Base-by-base conservation (phyloP, 768 basidiomycete species). In the Filobasidium wieringae region DNA sequence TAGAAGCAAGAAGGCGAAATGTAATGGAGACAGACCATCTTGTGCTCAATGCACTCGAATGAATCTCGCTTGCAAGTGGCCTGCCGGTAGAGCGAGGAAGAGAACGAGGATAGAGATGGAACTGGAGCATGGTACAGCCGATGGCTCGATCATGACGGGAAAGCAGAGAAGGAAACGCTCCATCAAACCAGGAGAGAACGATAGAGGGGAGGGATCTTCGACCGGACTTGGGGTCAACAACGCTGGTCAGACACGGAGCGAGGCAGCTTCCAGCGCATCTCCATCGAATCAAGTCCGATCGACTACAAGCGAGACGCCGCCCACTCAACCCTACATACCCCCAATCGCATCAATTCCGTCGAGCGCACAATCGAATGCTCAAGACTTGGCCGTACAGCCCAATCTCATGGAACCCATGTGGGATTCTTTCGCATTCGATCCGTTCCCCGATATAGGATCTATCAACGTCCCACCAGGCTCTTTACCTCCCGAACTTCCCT, bases 81-180 rank as follows among this genome's bases (percentile, higher is more conserved):
- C 71, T 1, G 54, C 59, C 11, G 68, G 64, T 15, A 55, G 71
- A 33, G 59, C 65, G 26, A 63, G 65, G 49, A 72, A 72, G 57
- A 58, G 71, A 34, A 72, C 68, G 7, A 53, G 66, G 32, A 66
- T 63, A 53, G 69, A 72, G 60, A 72, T 72, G 71, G 65, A 69
- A 47, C 68, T 66, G 39, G 71, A 69, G 14, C 63, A 64, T 24
- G 29, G 52, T 29, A 49, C 51, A 14, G 66, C 64, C 11, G 50
- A 51, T 7, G 56, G 39, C 7, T 7, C 24, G 9, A 45, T 22
- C n/a, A 2, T 31, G 4, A 49, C 47, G 2, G 47, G 7, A 12
- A n/a, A 15, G 7, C 14, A 12, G 15, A 45, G 29, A 36, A 43
- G 19, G 34, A 39, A 47, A 36, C 49, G 19, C 41, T 34, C 29